Evolutionary conservation across 2,329 filamentous ascomycete species (phyloP).

Genomic region (Sclerotinia borealis): DNA sequence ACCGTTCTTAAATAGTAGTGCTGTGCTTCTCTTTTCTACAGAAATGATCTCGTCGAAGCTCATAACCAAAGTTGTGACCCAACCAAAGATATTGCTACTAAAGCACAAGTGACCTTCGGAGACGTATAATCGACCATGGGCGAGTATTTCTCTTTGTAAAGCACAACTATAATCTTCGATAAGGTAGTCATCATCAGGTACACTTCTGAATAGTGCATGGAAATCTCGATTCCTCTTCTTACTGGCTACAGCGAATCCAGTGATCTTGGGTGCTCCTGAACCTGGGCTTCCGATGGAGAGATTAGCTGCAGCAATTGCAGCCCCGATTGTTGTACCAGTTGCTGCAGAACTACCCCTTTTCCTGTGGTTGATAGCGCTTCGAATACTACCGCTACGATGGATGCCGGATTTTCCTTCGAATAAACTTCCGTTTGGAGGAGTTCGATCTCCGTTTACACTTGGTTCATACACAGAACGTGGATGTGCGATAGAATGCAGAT

Average conservation of each 20-base stretch:
- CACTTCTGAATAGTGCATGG: conserved; percentile 87
- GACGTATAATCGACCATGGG: conserved; percentile 89
- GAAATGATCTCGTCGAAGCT: conserved; percentile 97
- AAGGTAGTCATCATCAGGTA: conserved; percentile 94
- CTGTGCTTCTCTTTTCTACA: conserved; percentile 94
- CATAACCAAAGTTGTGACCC: conserved; percentile 96
- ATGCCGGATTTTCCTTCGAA: conserved; percentile 53
- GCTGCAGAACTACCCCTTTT: conserved; percentile 76
- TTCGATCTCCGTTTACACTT: conserved; percentile 49
- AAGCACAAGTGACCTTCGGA: conserved; percentile 98
- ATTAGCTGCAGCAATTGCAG: conserved; percentile 65
- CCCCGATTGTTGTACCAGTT: conserved; percentile 54
- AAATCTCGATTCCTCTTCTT: conserved; percentile 96
- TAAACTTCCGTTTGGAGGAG: conserved; percentile 59
- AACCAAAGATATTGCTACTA: conserved; percentile 96
- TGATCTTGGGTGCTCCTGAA: conserved; percentile 64
- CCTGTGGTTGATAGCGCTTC: conserved; percentile 52
- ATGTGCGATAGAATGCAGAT: conserved; percentile 21
- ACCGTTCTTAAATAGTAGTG: conserved; percentile 92
- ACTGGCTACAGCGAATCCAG: conserved; percentile 91
- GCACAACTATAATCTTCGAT: conserved; percentile 99
- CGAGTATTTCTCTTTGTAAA: conserved; percentile 87
- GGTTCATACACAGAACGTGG: conserved; percentile 49
- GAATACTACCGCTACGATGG: conserved; percentile 57
- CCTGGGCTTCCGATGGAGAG: conserved; percentile 61